Evolutionary conservation across 2,329 filamentous ascomycete species (phyloP).

Genomic region (Colletotrichum eleusines): DNA sequence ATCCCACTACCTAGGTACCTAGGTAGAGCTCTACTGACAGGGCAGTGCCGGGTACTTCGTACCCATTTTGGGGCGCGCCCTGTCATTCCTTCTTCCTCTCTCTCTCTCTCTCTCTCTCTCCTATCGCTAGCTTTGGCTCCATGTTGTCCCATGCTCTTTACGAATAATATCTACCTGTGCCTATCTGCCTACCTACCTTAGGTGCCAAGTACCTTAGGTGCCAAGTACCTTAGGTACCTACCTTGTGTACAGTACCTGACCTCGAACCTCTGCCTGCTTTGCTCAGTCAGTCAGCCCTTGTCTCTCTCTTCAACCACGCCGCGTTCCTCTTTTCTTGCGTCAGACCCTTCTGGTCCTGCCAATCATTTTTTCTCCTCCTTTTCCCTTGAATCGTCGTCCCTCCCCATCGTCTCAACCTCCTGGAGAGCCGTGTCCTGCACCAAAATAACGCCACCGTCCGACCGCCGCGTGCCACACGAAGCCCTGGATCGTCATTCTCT

Average conservation of each 20-base stretch:
- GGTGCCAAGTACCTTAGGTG: neutral
- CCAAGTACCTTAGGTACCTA: neutral
- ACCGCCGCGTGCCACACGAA: slow-evolving; percentile 25
- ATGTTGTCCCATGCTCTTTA: neutral
- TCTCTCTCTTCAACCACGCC: neutral
- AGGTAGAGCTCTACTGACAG: slow-evolving; percentile 14
- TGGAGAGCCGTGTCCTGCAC: slow-evolving; percentile 36
- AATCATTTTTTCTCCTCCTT: slow-evolving; percentile 39
- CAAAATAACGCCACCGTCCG: slow-evolving; percentile 39
- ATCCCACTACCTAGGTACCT: too few relatives aligned
- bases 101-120: neutral
- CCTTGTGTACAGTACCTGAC: neutral
- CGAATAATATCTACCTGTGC: too few relatives aligned
- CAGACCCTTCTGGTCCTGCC: slow-evolving; percentile 39
- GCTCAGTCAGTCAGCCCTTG: slow-evolving; percentile 8
- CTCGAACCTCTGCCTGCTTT: neutral
- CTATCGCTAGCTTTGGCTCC: slow-evolving; percentile 28
- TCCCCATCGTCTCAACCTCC: slow-evolving; percentile 36
- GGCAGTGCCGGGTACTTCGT: slow-evolving; percentile 12
- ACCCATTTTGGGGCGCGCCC: slow-evolving; percentile 18
- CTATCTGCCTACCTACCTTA: neutral
- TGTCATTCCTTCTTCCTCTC: neutral
- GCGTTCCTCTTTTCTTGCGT: slow-evolving; percentile 23
- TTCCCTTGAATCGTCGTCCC: slow-evolving; percentile 23
- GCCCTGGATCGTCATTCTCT: slow-evolving; percentile 15